These are phyloP conservation scores for Perilla frutescens DNA, from an alignment of 257 asterid genomes.

Conservation along the genomic window DNA sequence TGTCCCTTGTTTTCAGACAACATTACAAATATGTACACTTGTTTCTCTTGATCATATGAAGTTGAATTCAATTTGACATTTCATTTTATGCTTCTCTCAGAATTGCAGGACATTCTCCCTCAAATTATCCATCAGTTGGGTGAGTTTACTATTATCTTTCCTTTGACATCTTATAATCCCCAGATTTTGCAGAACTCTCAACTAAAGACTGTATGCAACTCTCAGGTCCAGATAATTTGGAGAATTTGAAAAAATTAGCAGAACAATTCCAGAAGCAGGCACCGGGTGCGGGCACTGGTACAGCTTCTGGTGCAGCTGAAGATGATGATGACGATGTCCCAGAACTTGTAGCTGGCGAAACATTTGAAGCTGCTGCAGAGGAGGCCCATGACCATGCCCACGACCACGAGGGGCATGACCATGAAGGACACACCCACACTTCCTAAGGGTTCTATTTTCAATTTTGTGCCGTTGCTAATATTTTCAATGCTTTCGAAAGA, in stretches of 20 bases:
- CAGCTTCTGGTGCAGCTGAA: neutral
- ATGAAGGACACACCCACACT: conserved; percentile 34
- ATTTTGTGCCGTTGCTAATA: conserved; percentile 46
- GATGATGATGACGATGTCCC: conserved; percentile 14
- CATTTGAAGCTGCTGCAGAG: conserved; percentile 26
- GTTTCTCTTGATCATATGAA: too few relatives aligned
- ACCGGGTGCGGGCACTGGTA: conserved; percentile 43
- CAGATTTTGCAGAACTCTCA: neutral
- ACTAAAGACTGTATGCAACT: neutral
- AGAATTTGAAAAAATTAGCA: conserved; percentile 77
- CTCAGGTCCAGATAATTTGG: conserved; percentile 85
- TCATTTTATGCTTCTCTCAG: conserved; percentile 35
- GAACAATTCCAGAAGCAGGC: conserved; percentile 81
- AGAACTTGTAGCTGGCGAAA: conserved; percentile 17
- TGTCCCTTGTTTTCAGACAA: neutral
- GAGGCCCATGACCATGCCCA: neutral
- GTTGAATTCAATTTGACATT: neutral
- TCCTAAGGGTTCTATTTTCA: conserved; percentile 38
- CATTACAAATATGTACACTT: too few relatives aligned
- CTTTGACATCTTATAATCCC: neutral
- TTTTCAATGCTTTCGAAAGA: conserved; percentile 32
- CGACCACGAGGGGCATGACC: too few relatives aligned
- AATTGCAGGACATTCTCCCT: conserved; percentile 61
- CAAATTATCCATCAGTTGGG: conserved; percentile 63
- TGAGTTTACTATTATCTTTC: conserved; percentile 22